Evolutionary conservation across 768 basidiomycete species (phyloP), one percentile per base, ranked within the genome.

Genomic region (Kwoniella heveanensis): DNA sequence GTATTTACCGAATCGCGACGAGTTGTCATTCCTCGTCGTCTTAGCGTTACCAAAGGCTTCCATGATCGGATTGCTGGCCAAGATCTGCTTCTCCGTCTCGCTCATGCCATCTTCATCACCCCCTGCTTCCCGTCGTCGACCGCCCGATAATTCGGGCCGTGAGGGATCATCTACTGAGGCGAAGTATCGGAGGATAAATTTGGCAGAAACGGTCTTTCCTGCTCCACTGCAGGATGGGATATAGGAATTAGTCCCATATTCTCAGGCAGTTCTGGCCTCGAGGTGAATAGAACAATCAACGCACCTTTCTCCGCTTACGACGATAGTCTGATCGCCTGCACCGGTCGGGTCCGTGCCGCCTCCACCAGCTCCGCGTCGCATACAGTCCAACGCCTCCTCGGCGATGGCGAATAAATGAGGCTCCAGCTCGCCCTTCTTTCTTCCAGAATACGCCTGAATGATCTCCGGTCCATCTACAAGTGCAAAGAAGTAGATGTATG

Each of bases 11-110:
- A 99, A 99, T 61, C 96, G 88, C 22, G 96, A 99, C 8, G 92
- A 96, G 80, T 99, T 99, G 81, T 99, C 96, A 78, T 99, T 99
- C 63, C 96, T 86, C 17, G 96, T 97, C 30, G 96, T 99, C 82
- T 99, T 99, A 24, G 96, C 96, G 81, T 99, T 99, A 69, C 96
- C 96, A 71, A 99, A 98, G 0, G 96, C 91, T 81, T 99, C 96
- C 67, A 99, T 88, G 73, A 96, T 98, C 24, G 96, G 96, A 80
- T 99, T 99, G n/a, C 95, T 97, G 27, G 96, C 96, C 58, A 99
- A 83, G 64, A 99, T 99, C 80, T 98, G 96, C 53, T 88, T 87
- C 79, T 99, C 96, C 68, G 94, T 92, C 80, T 97, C 96, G 78
- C 89, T 93, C 83, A 83, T 82, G 15, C 80, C 80, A 50, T 75